Evolutionary conservation across 257 asterid species (phyloP), one percentile per base, ranked within the genome.

Genomic region (Solanum pimpinellifolium): DNA sequence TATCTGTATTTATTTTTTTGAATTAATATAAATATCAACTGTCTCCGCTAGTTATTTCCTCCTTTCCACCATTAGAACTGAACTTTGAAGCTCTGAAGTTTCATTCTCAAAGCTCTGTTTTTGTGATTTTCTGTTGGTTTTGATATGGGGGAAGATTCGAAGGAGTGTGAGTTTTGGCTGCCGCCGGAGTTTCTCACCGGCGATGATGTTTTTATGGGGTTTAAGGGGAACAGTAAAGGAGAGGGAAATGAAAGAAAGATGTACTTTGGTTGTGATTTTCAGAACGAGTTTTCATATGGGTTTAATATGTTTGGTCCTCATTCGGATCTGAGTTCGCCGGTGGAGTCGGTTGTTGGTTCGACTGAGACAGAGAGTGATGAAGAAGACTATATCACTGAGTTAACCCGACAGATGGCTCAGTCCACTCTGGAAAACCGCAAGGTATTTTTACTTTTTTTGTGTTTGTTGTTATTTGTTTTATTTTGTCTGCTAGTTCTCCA

Each of bases 311-410:
- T 80, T 27, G 89, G 91, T 6, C 77, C 90, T 12, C 87, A 75
- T 90, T 91, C 97, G 88, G 94, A 90, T 86, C 91, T 92, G 93
- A 90, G 96, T 83, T 96, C 98, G 0, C 96, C 94, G 2, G 95
- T 90, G 72, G 98, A 94, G 88, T 94, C 98, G 0, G 88, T 91
- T 3, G 69, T 87, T 59, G 91, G 96, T 39, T 92, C 98, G 0
- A 90, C 91, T 1, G 97, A 92, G 83, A 91, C 98, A 0, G 99
- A 93, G 88, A 92, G 96, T 83, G 98, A 94, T 31, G 98, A 95
- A 8, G 98, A 95, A 14, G 98, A 94, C 3, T 92, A 76, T 33
- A 25, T 93, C 27, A 47, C 92, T 46, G 95, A 90, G 87, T 86
- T 95, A 66, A 86, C 96, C 21, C 91, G 91, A 7, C 89, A 88